phyloP scores from a whole-genome alignment of 495 filamentous ascomycete genomes.

The Trichocladium antarcticum region DNA sequence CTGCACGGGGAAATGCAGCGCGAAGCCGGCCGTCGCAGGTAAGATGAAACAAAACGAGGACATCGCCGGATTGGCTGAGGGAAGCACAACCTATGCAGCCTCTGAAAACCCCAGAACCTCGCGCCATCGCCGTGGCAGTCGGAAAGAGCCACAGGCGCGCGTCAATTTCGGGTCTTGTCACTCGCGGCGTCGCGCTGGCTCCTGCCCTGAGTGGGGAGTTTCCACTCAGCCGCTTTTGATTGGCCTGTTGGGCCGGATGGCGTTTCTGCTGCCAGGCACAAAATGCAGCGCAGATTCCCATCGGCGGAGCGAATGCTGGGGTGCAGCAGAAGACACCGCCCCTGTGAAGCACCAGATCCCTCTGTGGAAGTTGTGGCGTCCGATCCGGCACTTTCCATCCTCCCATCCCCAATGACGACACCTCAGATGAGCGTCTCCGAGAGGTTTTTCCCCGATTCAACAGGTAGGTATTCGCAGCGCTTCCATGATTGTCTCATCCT shows the following conservation, averaged over 20 bases:
- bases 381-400: too few species aligned
- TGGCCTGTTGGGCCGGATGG: not conserved
- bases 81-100: not conserved
- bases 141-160: conserved; percentile 15
- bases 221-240: not conserved
- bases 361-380: too few species aligned
- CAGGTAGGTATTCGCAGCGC: too few species aligned
- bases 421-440: too few species aligned
- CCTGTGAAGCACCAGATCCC: not conserved
- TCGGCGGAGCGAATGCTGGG: not conserved
- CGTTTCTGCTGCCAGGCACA: conserved; percentile 10
- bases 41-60: conserved; percentile 18
- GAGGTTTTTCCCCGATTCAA: too few species aligned
- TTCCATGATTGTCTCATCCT: not conserved
- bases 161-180: conserved; percentile 11
- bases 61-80: conserved; percentile 14
- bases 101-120: too few species aligned
- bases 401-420: too few species aligned
- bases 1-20: conserved; percentile 10
- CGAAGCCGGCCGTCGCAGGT: not conserved
- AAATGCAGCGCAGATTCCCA: conserved; percentile 14
- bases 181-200: not conserved
- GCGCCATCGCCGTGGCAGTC: too few species aligned
- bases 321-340: not conserved
- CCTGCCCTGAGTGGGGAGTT: not conserved